These are phyloP conservation scores for Aphanocladium album DNA, from an alignment of 2,329 filamentous ascomycete genomes.

Conservation along the genomic window DNA sequence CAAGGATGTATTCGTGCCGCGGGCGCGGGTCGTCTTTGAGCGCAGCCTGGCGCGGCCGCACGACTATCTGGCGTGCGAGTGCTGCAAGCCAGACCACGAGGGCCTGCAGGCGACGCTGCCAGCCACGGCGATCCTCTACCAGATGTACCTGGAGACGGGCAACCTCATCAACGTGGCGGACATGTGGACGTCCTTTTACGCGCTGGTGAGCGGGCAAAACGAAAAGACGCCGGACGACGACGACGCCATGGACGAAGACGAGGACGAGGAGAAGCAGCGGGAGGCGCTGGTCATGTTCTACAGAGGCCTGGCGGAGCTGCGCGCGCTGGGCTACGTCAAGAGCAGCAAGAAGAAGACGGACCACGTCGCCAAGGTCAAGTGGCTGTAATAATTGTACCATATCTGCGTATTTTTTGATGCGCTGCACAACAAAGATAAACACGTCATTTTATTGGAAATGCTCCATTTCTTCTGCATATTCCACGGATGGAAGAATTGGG, in stretches of 20 bases:
- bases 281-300: slow-evolving; percentile 74
- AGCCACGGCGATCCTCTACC: slow-evolving; percentile 68
- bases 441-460: neutral
- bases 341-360: slow-evolving; percentile 86
- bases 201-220: slow-evolving; percentile 47
- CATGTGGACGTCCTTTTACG: slow-evolving; percentile 71
- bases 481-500: neutral
- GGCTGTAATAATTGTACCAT: slow-evolving; percentile 42
- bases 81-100: slow-evolving; percentile 54
- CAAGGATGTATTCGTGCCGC: slow-evolving; percentile 69
- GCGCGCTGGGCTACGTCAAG: slow-evolving; percentile 81
- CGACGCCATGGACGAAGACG: slow-evolving; percentile 29
- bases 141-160: slow-evolving; percentile 73
- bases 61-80: slow-evolving; percentile 66
- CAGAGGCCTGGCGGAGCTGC: slow-evolving; percentile 75
- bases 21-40: slow-evolving; percentile 65
- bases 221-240: slow-evolving; percentile 29
- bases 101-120: slow-evolving; percentile 59
- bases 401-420: neutral
- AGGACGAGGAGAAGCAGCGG: slow-evolving; percentile 46
- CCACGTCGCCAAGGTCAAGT: slow-evolving; percentile 86
- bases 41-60: slow-evolving; percentile 67
- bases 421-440: neutral
- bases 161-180: slow-evolving; percentile 74
- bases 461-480: neutral